phyloP scores from a whole-genome alignment of 208 protist genomes.

The Wallacemonas rigidus region DNA sequence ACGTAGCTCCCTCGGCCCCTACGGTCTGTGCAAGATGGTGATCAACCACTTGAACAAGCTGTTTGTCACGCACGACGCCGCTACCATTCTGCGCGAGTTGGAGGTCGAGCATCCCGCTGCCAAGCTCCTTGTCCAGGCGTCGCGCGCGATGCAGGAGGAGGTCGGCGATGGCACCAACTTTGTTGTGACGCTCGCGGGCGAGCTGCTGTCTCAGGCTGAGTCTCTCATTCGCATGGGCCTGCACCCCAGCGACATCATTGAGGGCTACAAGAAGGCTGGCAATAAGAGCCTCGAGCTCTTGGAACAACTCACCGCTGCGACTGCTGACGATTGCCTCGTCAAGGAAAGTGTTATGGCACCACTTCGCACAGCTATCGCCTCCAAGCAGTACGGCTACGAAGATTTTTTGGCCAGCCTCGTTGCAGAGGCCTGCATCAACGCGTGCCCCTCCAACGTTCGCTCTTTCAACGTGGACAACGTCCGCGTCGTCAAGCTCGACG shows the following conservation, averaged over 20 bases:
- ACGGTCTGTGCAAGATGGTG: constrained; percentile 99
- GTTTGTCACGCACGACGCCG: constrained; percentile 99
- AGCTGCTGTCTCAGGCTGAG: constrained; percentile 98
- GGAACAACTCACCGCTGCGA: constrained; percentile 60
- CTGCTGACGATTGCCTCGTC: constrained; percentile 83
- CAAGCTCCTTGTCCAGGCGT: constrained; percentile 99
- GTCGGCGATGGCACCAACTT: constrained; percentile 99
- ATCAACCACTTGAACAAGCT: constrained; percentile 99
- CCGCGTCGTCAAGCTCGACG: constrained; percentile 98
- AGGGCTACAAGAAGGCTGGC: constrained; percentile 96
- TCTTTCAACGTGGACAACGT: constrained; percentile 99
- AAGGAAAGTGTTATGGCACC: constrained; percentile 72
- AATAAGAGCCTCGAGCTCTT: constrained; percentile 94
- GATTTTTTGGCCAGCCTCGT: constrained; percentile 95
- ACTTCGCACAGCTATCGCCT: constrained; percentile 88
- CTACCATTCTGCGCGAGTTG: constrained; percentile 99
- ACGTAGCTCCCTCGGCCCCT: constrained; percentile 98
- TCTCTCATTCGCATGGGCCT: constrained; percentile 97
- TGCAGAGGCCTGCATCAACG: constrained; percentile 95
- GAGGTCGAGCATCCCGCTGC: constrained; percentile 99
- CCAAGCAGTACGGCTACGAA: constrained; percentile 98
- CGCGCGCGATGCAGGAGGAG: constrained; percentile 98
- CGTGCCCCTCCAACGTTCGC: constrained; percentile 95
- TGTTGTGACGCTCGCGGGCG: constrained; percentile 98
- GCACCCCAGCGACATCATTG: constrained; percentile 98